phyloP scores from a whole-genome alignment of 805 yeast genomes.

The Yamadazyma akitaensis region DNA sequence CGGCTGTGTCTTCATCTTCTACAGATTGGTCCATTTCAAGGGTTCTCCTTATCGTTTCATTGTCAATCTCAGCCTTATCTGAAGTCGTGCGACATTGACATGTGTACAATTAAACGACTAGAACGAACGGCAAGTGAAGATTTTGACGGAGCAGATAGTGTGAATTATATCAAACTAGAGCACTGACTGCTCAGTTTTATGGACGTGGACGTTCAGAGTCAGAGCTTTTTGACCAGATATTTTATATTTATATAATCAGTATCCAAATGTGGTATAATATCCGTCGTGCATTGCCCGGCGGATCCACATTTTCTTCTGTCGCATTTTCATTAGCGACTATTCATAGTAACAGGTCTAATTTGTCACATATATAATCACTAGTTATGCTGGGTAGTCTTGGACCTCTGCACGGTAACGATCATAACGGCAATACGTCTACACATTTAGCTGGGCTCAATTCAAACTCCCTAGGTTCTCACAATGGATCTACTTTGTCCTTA shows the following conservation, averaged over 20 bases:
- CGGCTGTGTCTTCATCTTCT: background rate
- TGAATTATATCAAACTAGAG: no score
- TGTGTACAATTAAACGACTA: background rate
- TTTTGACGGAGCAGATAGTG: no score
- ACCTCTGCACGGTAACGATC: background rate
- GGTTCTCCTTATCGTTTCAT: background rate
- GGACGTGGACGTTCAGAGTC: no score
- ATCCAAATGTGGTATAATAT: no score
- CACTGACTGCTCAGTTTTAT: no score
- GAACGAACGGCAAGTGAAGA: no score
- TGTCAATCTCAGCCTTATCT: background rate
- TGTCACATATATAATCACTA: background rate
- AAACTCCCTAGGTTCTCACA: conserved; percentile 1
- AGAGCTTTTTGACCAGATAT: no score
- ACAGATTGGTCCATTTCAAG: background rate
- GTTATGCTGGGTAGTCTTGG: conserved; percentile 2
- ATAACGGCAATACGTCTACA: background rate
- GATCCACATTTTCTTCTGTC: background rate
- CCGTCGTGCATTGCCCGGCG: background rate
- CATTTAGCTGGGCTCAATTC: background rate
- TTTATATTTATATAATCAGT: no score
- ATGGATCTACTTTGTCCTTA: conserved; percentile 13
- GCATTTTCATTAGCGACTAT: background rate
- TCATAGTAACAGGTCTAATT: background rate
- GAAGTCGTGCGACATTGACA: background rate